phyloP scores from a whole-genome alignment of 345 rosid species.

The Angophora floribunda region DNA sequence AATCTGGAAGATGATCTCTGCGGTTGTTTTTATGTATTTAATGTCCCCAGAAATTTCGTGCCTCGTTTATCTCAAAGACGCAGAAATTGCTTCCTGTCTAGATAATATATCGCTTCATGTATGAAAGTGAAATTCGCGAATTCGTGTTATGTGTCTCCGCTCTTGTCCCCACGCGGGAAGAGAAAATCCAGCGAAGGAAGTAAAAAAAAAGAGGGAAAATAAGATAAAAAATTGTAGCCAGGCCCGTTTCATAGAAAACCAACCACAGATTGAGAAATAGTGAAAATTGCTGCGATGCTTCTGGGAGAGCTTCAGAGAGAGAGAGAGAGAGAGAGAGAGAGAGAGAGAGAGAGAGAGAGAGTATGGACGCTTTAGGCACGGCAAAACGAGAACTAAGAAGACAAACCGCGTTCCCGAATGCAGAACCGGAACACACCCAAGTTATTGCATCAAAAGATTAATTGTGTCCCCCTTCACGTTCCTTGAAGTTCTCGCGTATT shows the following conservation, averaged over 20 bases:
- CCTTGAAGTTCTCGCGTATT: neutral
- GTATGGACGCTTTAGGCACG: neutral
- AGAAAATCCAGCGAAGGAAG: neutral
- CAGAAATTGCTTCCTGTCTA: neutral
- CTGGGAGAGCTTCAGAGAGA: neutral
- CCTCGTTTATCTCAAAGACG: neutral
- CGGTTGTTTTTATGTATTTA: neutral
- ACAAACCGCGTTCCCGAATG: neutral
- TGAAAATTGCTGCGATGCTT: neutral
- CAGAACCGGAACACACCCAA: neutral
- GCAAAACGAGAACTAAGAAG: neutral
- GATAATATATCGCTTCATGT: neutral
- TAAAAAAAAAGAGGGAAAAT: neutral
- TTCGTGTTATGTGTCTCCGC: neutral
- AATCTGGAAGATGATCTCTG: neutral
- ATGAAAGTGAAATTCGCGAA: neutral
- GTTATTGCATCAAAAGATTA: neutral
- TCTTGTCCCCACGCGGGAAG: neutral
- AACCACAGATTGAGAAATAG: neutral
- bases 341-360: neutral
- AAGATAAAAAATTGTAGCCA: neutral
- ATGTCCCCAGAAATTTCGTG: neutral
- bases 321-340: neutral
- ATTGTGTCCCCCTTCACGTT: neutral
- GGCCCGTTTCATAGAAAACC: neutral